Evolutionary conservation across 1,284 basidiomycete genomes (phyloP).

Genomic region (Trametes versicolor): DNA sequence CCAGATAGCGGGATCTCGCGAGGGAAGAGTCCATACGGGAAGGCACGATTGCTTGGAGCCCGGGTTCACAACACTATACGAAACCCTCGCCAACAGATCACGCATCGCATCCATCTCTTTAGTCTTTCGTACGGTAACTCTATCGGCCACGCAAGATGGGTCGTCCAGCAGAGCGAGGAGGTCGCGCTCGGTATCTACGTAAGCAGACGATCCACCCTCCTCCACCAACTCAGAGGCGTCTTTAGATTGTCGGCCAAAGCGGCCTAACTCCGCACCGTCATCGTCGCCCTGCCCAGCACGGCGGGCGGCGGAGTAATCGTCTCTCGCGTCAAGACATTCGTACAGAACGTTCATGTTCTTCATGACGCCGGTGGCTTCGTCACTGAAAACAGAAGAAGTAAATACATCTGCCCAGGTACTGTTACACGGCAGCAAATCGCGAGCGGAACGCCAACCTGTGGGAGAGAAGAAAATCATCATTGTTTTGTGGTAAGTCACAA

Average conservation of each 20-base stretch:
- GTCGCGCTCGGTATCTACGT: conserved; percentile 16
- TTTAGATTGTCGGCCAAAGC: too few relatives aligned
- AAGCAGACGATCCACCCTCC: neutral
- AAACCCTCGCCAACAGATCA: neutral
- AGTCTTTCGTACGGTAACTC: conserved; percentile 40
- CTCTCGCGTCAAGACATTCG: conserved; percentile 45
- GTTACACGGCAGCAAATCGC: neutral
- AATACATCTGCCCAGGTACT: neutral
- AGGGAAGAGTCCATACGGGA: too few relatives aligned
- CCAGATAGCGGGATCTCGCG: too few relatives aligned
- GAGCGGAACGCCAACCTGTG: neutral
- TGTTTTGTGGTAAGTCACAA: neutral
- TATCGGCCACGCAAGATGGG: neutral
- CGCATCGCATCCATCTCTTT: conserved; percentile 38
- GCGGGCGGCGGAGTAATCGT: conserved; percentile 40
- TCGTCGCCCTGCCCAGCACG: too few relatives aligned
- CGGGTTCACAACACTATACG: neutral
- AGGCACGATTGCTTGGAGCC: neutral
- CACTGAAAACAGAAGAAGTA: neutral
- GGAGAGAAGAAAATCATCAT: neutral
- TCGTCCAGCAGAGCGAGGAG: neutral
- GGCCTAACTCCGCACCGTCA: too few relatives aligned
- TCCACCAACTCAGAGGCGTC: neutral
- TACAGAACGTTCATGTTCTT: conserved; percentile 39
- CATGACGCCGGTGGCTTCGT: conserved; percentile 29